Evolutionary conservation across 2,329 filamentous ascomycete species (phyloP).

Genomic region (Hypoxylon sp.): DNA sequence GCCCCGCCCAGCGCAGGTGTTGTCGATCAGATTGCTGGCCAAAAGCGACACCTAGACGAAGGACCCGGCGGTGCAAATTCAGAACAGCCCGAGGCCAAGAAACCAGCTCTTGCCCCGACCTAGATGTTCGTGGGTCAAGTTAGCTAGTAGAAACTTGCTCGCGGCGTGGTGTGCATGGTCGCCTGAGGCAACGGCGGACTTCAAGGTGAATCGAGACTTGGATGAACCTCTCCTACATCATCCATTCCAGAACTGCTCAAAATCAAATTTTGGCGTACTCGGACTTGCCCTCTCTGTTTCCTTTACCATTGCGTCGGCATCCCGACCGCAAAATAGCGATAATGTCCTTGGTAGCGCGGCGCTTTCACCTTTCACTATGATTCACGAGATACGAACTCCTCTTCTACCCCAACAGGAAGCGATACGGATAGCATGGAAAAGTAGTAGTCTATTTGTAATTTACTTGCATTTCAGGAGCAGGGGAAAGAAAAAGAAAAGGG

Average conservation of each 20-base stretch:
- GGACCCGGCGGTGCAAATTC: slow-evolving; percentile 44
- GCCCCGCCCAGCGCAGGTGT: slow-evolving; percentile 51
- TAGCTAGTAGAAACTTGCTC: not conserved
- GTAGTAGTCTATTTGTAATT: slow-evolving; percentile 5
- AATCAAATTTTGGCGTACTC: not conserved
- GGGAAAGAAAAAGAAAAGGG: not conserved
- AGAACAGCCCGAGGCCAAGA: slow-evolving; percentile 52
- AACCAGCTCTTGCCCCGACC: slow-evolving; percentile 43
- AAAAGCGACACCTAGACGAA: slow-evolving; percentile 43
- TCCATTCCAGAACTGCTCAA: not conserved
- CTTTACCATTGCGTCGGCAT: not conserved
- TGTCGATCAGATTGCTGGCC: slow-evolving; percentile 49
- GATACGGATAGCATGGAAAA: slow-evolving; percentile 1
- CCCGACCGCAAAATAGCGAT: not conserved
- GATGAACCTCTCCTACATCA: too few relatives aligned
- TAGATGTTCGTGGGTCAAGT: slow-evolving; percentile 7
- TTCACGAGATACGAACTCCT: slow-evolving; percentile 22
- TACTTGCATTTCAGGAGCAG: not conserved
- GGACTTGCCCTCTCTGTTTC: not conserved
- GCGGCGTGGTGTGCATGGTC: not conserved
- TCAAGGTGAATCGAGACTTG: not conserved
- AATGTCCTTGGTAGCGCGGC: not conserved
- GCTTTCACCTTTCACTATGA: not conserved
- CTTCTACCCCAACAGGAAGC: slow-evolving; percentile 5
- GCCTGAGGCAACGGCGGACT: not conserved